Evolutionary conservation across 179 eudicot species (phyloP), one percentile per base, ranked within the genome.

Genomic region (Drosera spatulata): DNA sequence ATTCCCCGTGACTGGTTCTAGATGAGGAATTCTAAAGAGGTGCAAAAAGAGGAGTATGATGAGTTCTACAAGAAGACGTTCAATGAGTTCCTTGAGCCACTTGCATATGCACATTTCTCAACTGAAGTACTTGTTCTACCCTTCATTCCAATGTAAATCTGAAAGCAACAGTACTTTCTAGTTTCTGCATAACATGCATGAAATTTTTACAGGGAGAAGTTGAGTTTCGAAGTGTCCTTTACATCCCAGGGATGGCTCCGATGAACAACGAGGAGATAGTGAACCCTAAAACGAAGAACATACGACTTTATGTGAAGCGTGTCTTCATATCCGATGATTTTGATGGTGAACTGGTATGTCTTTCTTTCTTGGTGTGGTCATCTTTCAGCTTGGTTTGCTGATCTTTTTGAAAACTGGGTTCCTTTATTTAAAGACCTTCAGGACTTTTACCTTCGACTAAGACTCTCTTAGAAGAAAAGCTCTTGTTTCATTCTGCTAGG

Each of bases 281-380:
- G 40, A 93, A 79, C 63, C 89, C 96, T 3, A 93, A 93, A 71
- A 84, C 99, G 12, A 93, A 93, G 73, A 93, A 93, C 71, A 93
- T 93, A 68, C 93, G 96, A 49, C 64, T 93, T 50, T 79, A 79
- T 58, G 99, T 93, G 63, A 93, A 93, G 70, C 99, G 96, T 62
- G 99, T 93, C 54, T 93, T 89, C 61, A 89, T 93, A 63, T 93
- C 99, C 6, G 96, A 93, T 65, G 99, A 93, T 73, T 93, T 93
- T 78, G 99, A 93, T 74, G 99, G 99, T 49, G 99, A 93, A 77
- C 75, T 93, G 96, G 99, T 93, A 68, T 43, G 8, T 43, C 45
- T 4, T 7, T 4, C 6, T 43, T 4, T 7, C 45, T 4, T 4
- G 45, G 5, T 43, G 45, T 43, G 8, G 45, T 43, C 8, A 43